Percentiles rank a stretch among this genome's conserved stretches.
These are phyloP conservation scores for Plasmodium relictum DNA, from an alignment of 169 alveolate species.

Conservation along the genomic window DNA sequence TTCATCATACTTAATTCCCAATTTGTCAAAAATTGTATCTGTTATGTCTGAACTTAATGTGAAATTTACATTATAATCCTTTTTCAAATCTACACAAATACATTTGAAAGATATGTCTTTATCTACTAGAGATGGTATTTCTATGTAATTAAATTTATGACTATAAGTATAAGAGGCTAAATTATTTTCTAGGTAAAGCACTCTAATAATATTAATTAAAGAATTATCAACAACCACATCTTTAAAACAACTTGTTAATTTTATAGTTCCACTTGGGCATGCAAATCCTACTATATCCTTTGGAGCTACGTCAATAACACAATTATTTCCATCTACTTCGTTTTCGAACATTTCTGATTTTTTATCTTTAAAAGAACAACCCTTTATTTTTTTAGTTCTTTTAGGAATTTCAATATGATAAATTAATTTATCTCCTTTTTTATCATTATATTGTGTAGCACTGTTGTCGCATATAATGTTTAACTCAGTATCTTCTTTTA, in stretches of 20 bases:
- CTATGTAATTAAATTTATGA: slow-evolving; percentile 31
- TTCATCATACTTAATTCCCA: slow-evolving; percentile 3
- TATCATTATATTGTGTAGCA: not conserved
- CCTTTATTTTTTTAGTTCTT: slow-evolving; percentile 46
- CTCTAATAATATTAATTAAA: not conserved
- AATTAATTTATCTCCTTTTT: slow-evolving; percentile 13
- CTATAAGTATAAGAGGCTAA: slow-evolving; percentile 18
- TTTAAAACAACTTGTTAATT: slow-evolving; percentile 55
- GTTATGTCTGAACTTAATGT: slow-evolving; percentile 2
- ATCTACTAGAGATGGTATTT: slow-evolving; percentile 23
- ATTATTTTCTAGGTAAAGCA: slow-evolving; percentile 5
- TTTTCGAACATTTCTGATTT: slow-evolving; percentile 4
- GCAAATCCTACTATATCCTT: slow-evolving; percentile 56
- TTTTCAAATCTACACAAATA: slow-evolving; percentile 31
- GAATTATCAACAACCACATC: slow-evolving; percentile 28
- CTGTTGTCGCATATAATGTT: slow-evolving; percentile 46
- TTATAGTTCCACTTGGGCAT: slow-evolving; percentile 44
- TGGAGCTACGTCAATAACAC: slow-evolving; percentile 30
- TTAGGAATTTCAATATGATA: slow-evolving; percentile 29
- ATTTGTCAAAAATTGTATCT: slow-evolving; percentile 28
- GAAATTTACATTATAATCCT: slow-evolving; percentile 13
- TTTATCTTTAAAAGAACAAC: slow-evolving; percentile 25
- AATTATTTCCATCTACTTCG: slow-evolving; percentile 7
- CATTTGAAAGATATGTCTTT: slow-evolving; percentile 34
- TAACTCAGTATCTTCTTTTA: slow-evolving; percentile 19